A percentile compares a stretch with the other conserved stretches of the same genome.
Conservation (phyloP, 2,329 filamentous ascomycete species). For the Verticillium isaacii region DNA sequence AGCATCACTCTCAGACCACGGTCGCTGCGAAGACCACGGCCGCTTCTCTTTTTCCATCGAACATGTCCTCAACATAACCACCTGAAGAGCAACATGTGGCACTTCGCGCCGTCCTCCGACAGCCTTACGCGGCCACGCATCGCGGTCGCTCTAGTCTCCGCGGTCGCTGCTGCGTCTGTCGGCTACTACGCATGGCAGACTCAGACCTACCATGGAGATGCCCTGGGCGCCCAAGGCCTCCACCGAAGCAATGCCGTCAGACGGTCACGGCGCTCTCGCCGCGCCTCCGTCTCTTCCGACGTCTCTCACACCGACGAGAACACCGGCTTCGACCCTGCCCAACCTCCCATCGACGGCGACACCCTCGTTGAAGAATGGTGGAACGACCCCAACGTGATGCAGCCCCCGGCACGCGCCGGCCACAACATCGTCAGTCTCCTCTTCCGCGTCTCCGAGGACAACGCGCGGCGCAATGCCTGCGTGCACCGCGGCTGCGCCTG, state of each 20-base stretch:
- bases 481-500: slow-evolving; percentile 91
- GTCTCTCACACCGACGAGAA: slow-evolving; percentile 42
- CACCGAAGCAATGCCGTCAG: slow-evolving; percentile 66
- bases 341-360: slow-evolving; percentile 30
- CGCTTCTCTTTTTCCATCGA: neutral
- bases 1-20: neutral
- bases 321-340: slow-evolving; percentile 21
- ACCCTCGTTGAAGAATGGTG: slow-evolving; percentile 46
- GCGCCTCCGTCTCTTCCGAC: slow-evolving; percentile 36
- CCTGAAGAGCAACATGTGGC: slow-evolving; percentile 34
- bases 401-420: slow-evolving; percentile 48
- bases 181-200: slow-evolving; percentile 53
- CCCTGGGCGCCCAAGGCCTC: slow-evolving; percentile 32
- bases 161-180: slow-evolving; percentile 50
- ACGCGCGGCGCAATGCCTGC: slow-evolving; percentile 81
- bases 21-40: neutral
- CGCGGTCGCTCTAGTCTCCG: slow-evolving; percentile 51
- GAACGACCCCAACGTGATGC: slow-evolving; percentile 36
- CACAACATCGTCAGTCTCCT: slow-evolving; percentile 81
- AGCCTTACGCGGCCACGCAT: slow-evolving; percentile 50
- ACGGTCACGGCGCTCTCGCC: slow-evolving; percentile 32
- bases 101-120: slow-evolving; percentile 45
- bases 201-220: slow-evolving; percentile 12
- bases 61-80: slow-evolving; percentile 9
- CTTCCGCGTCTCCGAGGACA: slow-evolving; percentile 91